A percentile compares a stretch with the other conserved stretches of the same genome.
These are phyloP conservation scores for Pythium phragmitis DNA, from an alignment of 352 stramenopile species.

Conservation along the genomic window DNA sequence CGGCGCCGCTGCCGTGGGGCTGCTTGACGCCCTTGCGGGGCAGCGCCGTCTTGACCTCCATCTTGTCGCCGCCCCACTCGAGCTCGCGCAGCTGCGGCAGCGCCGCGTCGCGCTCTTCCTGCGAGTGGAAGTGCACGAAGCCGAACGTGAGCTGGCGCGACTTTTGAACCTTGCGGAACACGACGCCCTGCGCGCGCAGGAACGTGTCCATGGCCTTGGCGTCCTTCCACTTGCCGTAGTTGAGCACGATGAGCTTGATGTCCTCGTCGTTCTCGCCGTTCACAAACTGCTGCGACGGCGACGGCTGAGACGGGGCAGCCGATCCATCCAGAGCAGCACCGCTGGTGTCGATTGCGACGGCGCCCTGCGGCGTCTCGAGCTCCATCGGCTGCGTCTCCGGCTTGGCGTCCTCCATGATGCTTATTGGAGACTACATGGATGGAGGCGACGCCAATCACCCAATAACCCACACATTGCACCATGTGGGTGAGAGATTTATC, in stretches of 20 bases:
- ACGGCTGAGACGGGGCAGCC: too few species aligned
- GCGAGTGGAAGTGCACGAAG: conserved; percentile 70
- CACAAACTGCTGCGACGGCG: conserved; percentile 13
- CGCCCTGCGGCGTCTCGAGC: conserved; percentile 19
- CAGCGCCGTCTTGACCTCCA: conserved; percentile 79
- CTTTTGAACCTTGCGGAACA: conserved; percentile 79
- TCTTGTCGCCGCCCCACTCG: conserved; percentile 61
- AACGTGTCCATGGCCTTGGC: conserved; percentile 59
- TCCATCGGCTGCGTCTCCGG: conserved; percentile 11
- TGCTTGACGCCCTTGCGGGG: conserved; percentile 38
- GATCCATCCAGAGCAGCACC: background rate
- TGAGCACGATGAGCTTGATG: conserved; percentile 84
- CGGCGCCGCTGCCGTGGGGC: conserved; percentile 5
- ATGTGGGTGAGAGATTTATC: background rate
- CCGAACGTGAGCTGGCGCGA: conserved; percentile 73
- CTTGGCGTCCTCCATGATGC: conserved; percentile 8
- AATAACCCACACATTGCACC: conserved; percentile 6
- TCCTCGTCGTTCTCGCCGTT: conserved; percentile 47
- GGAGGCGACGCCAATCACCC: conserved; percentile 20
- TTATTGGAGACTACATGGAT: conserved; percentile 9
- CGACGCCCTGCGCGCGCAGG: conserved; percentile 44
- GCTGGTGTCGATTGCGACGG: conserved; percentile 8
- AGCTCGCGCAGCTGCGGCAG: conserved; percentile 48
- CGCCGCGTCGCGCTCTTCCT: conserved; percentile 55
- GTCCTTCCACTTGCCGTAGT: conserved; percentile 88